These are phyloP conservation scores for Penicillium silybi DNA, from an alignment of 495 filamentous ascomycete species.

Conservation along the genomic window DNA sequence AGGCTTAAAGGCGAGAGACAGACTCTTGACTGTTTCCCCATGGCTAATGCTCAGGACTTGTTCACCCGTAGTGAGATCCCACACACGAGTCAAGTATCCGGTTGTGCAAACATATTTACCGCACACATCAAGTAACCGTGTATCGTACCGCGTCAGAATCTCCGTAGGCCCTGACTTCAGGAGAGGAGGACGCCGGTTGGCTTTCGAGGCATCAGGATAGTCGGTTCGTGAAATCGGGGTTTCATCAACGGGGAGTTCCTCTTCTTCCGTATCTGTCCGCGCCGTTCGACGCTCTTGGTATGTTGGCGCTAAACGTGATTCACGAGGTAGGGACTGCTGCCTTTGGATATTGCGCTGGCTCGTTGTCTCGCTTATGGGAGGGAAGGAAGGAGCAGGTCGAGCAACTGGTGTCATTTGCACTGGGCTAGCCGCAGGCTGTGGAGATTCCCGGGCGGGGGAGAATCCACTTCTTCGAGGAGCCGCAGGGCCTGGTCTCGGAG, in stretches of 20 bases:
- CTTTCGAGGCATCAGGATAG: constrained; percentile 80
- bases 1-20: constrained; percentile 83
- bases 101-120: constrained; percentile 84
- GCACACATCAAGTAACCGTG: constrained; percentile 78
- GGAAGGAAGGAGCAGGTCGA: constrained; percentile 13
- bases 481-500: constrained; percentile 43
- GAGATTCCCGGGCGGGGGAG: constrained; percentile 31
- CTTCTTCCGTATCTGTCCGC: constrained; percentile 27
- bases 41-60: constrained; percentile 75
- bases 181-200: constrained; percentile 78
- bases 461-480: constrained; percentile 19
- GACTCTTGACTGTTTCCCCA: constrained; percentile 70
- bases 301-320: constrained; percentile 17
- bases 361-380: constrained; percentile 10
- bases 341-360: constrained; percentile 18
- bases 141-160: constrained; percentile 81
- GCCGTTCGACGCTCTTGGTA: constrained; percentile 20
- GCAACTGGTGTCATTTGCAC: constrained; percentile 15
- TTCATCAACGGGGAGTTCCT: constrained; percentile 32
- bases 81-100: constrained; percentile 78
- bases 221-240: constrained; percentile 40
- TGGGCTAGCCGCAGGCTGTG: constrained; percentile 10
- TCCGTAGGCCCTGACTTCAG: constrained; percentile 65
- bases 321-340: constrained; percentile 32
- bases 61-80: constrained; percentile 79